These are phyloP conservation scores for Ophidiomyces ophidiicola DNA, from an alignment of 2,329 filamentous ascomycete species.

Conservation along the genomic window DNA sequence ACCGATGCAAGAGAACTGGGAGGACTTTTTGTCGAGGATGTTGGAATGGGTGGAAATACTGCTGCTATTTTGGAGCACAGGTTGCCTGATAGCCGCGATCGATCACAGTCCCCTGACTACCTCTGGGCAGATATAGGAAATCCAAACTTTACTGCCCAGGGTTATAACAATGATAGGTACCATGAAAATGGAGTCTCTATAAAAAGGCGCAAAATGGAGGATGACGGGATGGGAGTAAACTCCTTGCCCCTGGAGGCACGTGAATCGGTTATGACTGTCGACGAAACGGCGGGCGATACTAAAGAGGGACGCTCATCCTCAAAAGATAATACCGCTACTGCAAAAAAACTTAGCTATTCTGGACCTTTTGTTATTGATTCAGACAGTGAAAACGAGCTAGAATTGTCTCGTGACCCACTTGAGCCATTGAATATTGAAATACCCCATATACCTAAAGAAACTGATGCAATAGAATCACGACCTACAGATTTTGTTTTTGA, in stretches of 20 bases:
- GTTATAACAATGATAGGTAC: slow-evolving; percentile 20
- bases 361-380: slow-evolving; percentile 36
- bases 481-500: slow-evolving; percentile 20
- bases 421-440: slow-evolving; percentile 37
- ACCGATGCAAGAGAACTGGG: slow-evolving; percentile 12
- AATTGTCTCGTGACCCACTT: slow-evolving; percentile 49
- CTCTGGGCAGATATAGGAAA: slow-evolving; percentile 21
- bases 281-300: background rate
- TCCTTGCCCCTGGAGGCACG: background rate
- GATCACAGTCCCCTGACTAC: slow-evolving; percentile 26
- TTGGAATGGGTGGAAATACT: slow-evolving; percentile 13
- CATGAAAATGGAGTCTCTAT: slow-evolving; percentile 24
- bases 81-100: slow-evolving; percentile 3
- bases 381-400: slow-evolving; percentile 44
- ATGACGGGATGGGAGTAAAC: background rate
- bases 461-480: slow-evolving; percentile 38
- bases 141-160: background rate
- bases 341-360: slow-evolving; percentile 11
- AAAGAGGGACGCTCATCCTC: background rate
- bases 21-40: slow-evolving; percentile 29
- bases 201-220: slow-evolving; percentile 26
- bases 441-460: slow-evolving; percentile 55
- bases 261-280: background rate
- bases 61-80: background rate
- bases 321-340: background rate